Evolutionary conservation across 2,329 filamentous ascomycete genomes (phyloP).

Genomic region (Trichophyton equinum): DNA sequence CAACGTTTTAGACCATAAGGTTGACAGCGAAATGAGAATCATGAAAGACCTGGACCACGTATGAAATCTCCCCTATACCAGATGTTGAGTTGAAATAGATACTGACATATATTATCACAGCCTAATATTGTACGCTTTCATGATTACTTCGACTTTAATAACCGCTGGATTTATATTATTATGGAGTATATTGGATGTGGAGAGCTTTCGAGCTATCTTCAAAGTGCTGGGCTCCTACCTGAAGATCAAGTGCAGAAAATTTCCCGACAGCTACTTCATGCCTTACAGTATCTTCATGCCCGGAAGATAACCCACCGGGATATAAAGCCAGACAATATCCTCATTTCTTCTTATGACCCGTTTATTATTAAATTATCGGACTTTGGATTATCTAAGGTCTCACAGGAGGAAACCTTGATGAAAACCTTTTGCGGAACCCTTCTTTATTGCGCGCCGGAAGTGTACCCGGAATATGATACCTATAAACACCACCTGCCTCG

Average conservation of each 20-base stretch:
- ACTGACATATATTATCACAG: conserved; percentile 28
- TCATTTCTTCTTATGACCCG: conserved; percentile 61
- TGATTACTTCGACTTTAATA: conserved; percentile 70
- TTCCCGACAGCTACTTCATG: conserved; percentile 56
- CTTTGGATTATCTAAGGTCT: conserved; percentile 91
- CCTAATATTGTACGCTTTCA: conserved; percentile 85
- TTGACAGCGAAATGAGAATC: conserved; percentile 94
- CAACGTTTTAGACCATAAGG: conserved; percentile 74
- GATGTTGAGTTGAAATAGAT: conserved; percentile 1
- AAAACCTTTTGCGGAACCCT: conserved; percentile 95
- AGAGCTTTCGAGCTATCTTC: conserved; percentile 65
- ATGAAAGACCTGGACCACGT: conserved; percentile 79
- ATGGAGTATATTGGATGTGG: conserved; percentile 86
- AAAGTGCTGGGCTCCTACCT: conserved; percentile 46
- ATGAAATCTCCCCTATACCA: conserved; percentile 26
- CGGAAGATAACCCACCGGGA: conserved; percentile 94
- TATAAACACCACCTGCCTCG: conserved; percentile 48
- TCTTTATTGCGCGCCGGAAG: conserved; percentile 90
- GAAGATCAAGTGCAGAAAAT: conserved; percentile 61
- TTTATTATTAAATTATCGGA: conserved; percentile 85
- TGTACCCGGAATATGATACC: conserved; percentile 73
- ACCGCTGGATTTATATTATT: conserved; percentile 77
- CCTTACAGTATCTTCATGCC: conserved; percentile 72
- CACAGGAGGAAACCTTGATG: conserved; percentile 81
- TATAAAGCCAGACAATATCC: conserved; percentile 95